Evolutionary conservation across 2,329 filamentous ascomycete genomes (phyloP), one percentile per base, ranked within the genome.

Genomic region (Aspergillus pseudonomiae): DNA sequence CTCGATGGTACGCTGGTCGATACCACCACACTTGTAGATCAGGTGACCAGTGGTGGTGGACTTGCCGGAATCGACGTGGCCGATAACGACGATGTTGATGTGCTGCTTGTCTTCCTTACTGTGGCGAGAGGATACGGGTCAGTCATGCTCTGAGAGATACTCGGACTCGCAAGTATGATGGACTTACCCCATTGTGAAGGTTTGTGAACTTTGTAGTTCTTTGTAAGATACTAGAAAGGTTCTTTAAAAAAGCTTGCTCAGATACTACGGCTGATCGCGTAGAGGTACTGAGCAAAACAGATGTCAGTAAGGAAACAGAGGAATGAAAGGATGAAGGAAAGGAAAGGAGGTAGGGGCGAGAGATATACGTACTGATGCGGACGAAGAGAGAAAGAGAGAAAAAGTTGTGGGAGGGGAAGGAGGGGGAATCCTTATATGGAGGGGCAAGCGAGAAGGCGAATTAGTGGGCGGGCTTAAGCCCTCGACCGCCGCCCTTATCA

Each of bases 21-120:
- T 99, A 93, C 95, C 95, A 91, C 95, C 95, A 89, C 95, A 98
- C 91, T 99, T 94, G 93, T 98, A 98, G 92, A 99, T 98, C 90
- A 99, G 90, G 88, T 94, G 90, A 84, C 92, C 89, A 76, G 90
- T 92, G 84, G 94, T 97, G 83, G 94, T 97, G 77, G 94, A 97
- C 91, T 97, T 97, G 87, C 94, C 94, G 84, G 93, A 96, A 86
- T 97, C 93, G 92, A 97, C 94, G 90, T 97, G 94, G 88, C 94
- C 93, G 89, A 96, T 96, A 84, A 97, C 93, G 86, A 97, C 93
- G 84, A 97, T 91, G 91, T 94, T 94, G 85, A 98, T 93, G 85
- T 98, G 94, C 85, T 83, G 85, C 91, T 96, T 96, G 73, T 94
- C 92, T 79, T 97, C 89, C 88, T 93, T 98, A 92, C 94, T 94